Percentiles rank a stretch among this genome's conserved stretches.
These are phyloP conservation scores for Bacidia gigantensis DNA, from an alignment of 495 filamentous ascomycete species.

Conservation along the genomic window DNA sequence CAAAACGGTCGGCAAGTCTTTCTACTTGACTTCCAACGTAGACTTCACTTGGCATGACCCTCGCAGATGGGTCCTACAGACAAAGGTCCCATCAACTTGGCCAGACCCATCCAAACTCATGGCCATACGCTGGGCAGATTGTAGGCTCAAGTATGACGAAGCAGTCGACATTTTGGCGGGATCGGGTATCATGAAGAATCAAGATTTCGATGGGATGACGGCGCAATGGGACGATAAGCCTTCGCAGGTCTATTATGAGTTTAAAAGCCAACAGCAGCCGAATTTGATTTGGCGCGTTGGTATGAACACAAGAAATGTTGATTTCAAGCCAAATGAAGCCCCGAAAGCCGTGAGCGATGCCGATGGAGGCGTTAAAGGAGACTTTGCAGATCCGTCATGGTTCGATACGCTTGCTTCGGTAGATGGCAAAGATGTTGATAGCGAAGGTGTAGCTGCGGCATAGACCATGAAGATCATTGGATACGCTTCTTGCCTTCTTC, in stretches of 20 bases:
- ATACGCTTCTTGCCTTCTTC: conserved; percentile 97
- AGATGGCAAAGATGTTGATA: not conserved
- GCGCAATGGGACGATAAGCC: not conserved
- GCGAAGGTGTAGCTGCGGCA: not conserved
- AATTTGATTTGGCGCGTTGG: not conserved
- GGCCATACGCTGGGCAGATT: not conserved
- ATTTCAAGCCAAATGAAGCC: not conserved
- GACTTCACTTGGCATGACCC: not conserved
- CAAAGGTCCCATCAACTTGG: not conserved
- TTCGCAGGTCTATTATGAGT: not conserved
- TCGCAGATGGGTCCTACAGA: not conserved
- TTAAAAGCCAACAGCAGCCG: not conserved
- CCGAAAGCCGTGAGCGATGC: not conserved
- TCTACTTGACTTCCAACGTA: not conserved
- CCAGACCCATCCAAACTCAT: not conserved
- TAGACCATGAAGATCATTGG: conserved; percentile 29
- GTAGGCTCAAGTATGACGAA: not conserved
- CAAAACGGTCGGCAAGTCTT: not conserved
- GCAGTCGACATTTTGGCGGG: not conserved
- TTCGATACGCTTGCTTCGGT: not conserved
- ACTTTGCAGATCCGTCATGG: not conserved
- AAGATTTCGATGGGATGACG: not conserved
- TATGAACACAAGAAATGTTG: not conserved
- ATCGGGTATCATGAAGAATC: not conserved
- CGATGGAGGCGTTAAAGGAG: not conserved